Conservation (phyloP, 225 moss, liverwort and hornwort species). For the Marchantia polymorpha region DNA sequence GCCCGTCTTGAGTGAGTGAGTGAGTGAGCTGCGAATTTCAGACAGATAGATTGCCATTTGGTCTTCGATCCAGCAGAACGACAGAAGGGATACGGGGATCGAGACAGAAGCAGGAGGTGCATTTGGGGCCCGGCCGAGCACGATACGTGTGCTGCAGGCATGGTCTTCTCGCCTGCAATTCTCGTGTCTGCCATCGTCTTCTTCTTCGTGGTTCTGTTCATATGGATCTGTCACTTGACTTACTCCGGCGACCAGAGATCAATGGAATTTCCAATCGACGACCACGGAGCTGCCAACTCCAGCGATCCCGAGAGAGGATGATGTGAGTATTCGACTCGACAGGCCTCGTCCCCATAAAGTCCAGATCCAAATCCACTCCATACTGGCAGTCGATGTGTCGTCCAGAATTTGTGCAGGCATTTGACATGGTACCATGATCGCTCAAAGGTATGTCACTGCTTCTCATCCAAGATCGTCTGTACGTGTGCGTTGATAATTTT, state of each 20-base stretch:
- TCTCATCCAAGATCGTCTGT: not conserved
- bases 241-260: not conserved
- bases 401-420: not conserved
- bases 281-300: not conserved
- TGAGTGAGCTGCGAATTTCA: not conserved
- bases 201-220: not conserved
- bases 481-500: too few species aligned
- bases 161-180: not conserved
- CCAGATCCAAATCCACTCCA: not conserved
- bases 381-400: not conserved
- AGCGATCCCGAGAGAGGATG: conserved; percentile 6
- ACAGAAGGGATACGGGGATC: not conserved
- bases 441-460: not conserved
- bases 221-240: not conserved
- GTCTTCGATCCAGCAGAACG: too few species aligned
- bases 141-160: not conserved
- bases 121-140: not conserved
- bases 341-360: not conserved
- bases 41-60: too few species aligned
- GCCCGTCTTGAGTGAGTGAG: not conserved
- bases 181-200: conserved; percentile 5
- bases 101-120: not conserved
- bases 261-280: not conserved
- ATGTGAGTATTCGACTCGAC: not conserved
- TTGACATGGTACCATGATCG: not conserved